Evolutionary conservation across 257 asterid genomes (phyloP).

Genomic region (Solanum piurae): DNA sequence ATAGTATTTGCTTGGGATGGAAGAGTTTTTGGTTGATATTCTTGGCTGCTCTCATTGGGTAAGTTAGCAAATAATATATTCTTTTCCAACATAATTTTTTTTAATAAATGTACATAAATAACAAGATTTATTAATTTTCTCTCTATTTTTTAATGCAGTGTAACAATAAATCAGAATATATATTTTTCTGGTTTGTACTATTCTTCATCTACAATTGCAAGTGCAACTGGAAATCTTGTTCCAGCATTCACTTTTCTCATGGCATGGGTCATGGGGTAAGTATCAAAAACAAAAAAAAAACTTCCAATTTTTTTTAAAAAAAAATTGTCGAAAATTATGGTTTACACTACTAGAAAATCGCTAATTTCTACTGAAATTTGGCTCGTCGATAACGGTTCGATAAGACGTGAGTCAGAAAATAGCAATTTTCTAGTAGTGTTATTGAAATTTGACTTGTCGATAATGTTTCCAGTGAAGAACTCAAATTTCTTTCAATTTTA

Average conservation of each 20-base stretch:
- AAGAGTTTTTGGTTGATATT: conserved; percentile 23
- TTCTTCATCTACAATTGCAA: conserved; percentile 31
- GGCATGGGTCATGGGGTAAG: conserved; percentile 29
- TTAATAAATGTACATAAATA: neutral
- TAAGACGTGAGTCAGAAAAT: too few relatives aligned
- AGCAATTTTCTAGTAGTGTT: too few relatives aligned
- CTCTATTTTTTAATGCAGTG: conserved; percentile 4
- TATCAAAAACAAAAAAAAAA: neutral
- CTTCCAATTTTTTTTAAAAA: neutral
- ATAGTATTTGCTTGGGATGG: conserved; percentile 7
- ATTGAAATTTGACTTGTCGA: too few relatives aligned
- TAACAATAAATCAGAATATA: conserved; percentile 28
- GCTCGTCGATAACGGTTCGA: neutral
- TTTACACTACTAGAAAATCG: neutral
- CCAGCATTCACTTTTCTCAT: conserved; percentile 30
- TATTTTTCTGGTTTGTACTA: conserved; percentile 29
- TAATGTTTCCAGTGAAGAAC: too few relatives aligned
- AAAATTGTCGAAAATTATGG: neutral
- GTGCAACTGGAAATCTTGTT: conserved; percentile 28
- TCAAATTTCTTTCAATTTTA: too few relatives aligned
- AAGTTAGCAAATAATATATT: neutral
- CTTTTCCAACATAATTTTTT: neutral
- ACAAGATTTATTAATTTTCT: neutral
- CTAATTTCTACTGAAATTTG: neutral
- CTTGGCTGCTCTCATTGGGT: conserved; percentile 24